Evolutionary conservation across 225 moss, liverwort and hornwort species (phyloP).

Genomic region (Physcomitrium patens): DNA sequence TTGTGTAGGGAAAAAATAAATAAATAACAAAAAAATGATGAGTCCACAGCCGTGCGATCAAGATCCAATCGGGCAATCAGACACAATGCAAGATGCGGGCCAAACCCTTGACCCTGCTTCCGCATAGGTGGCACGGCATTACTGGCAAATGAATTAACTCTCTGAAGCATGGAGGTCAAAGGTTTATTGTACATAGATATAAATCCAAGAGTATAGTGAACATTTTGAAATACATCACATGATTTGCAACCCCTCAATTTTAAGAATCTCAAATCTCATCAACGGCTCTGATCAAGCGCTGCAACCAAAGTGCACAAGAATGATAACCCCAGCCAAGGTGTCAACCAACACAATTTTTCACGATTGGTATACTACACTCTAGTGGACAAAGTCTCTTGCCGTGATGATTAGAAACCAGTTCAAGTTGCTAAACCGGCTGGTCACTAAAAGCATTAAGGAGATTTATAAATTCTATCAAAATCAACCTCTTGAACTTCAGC

Average conservation of each 20-base stretch:
- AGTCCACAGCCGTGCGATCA: background rate
- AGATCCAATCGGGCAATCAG: constrained; percentile 5
- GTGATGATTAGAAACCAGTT: background rate
- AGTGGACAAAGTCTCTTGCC: no score
- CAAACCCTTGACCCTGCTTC: background rate
- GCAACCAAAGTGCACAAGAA: constrained; percentile 17
- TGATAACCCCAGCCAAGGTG: background rate
- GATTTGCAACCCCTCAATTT: background rate
- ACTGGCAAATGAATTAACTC: background rate
- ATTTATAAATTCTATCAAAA: constrained; percentile 18
- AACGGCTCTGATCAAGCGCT: constrained; percentile 9
- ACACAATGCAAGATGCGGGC: background rate
- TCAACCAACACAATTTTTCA: no score
- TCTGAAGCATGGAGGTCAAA: background rate
- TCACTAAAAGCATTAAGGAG: constrained; percentile 4
- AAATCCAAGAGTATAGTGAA: background rate
- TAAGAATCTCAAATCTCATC: background rate
- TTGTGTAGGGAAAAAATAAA: no score
- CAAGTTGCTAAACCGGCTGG: background rate
- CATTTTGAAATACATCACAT: background rate
- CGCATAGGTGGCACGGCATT: background rate
- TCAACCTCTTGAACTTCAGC: background rate
- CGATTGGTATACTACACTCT: no score
- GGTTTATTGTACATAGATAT: background rate
- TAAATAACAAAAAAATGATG: background rate